Percentiles rank a stretch among this genome's conserved stretches.
phyloP scores from a whole-genome alignment of 768 basidiomycete species.

The Paxillus involutus region DNA sequence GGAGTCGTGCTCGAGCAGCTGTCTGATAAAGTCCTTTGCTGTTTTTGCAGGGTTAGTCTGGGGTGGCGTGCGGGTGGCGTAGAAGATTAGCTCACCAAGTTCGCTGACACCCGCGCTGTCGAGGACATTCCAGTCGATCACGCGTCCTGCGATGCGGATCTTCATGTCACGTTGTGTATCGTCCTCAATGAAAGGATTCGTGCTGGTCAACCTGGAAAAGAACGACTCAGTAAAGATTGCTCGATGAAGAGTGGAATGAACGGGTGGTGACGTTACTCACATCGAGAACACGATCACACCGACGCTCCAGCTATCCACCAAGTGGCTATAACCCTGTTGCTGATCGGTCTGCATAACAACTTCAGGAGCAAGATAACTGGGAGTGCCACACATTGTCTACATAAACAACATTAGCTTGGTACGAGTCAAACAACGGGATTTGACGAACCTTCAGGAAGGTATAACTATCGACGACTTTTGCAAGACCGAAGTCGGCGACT shows the following conservation, averaged over 20 bases:
- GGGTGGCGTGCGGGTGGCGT: not conserved
- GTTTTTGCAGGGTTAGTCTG: conserved; percentile 31
- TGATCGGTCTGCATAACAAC: conserved; percentile 66
- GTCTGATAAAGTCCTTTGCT: conserved; percentile 67
- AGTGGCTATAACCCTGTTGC: conserved; percentile 72
- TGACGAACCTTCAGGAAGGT: conserved; percentile 70
- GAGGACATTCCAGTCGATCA: conserved; percentile 62
- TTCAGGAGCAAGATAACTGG: conserved; percentile 91
- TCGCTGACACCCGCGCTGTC: conserved; percentile 37
- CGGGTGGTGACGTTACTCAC: conserved; percentile 42
- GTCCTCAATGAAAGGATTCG: conserved; percentile 80
- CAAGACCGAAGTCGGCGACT: conserved; percentile 95
- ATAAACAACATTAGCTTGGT: conserved; percentile 1
- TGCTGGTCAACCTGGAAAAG: conserved; percentile 64
- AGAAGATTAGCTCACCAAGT: conserved; percentile 40
- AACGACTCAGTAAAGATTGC: not conserved
- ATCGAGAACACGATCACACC: conserved; percentile 94
- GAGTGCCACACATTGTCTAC: conserved; percentile 95
- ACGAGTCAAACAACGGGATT: not conserved
- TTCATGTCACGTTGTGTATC: conserved; percentile 59
- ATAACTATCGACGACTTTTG: conserved; percentile 82
- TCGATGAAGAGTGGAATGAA: not conserved
- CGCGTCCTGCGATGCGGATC: conserved; percentile 55
- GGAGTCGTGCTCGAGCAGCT: conserved; percentile 68
- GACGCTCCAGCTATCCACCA: conserved; percentile 96